phyloP scores from a whole-genome alignment of 2,329 filamentous ascomycete species.

The Akanthomyces uredinophilus region DNA sequence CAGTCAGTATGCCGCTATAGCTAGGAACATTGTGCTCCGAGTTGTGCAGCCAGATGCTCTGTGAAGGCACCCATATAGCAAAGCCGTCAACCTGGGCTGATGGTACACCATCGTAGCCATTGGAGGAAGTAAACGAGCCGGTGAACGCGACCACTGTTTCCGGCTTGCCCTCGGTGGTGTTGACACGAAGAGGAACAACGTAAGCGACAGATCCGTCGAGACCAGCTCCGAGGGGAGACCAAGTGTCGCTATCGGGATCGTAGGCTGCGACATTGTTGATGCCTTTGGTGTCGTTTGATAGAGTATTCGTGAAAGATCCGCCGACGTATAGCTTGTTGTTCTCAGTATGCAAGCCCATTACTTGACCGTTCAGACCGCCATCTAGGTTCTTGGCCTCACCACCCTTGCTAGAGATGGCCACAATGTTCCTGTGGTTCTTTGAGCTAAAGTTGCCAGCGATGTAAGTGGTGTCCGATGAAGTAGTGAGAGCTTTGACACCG shows the following conservation, averaged over 20 bases:
- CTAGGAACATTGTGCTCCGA: conserved; percentile 59
- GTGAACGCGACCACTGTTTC: conserved; percentile 76
- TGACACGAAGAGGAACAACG: conserved; percentile 73
- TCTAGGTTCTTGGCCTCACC: conserved; percentile 57
- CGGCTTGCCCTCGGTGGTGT: conserved; percentile 61
- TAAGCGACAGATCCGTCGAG: conserved; percentile 73
- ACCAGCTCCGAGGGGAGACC: conserved; percentile 77
- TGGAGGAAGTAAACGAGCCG: conserved; percentile 71
- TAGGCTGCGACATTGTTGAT: conserved; percentile 75
- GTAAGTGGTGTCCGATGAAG: conserved; percentile 60
- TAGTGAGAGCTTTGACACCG: conserved; percentile 63
- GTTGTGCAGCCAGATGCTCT: conserved; percentile 82
- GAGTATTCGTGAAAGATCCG: conserved; percentile 76
- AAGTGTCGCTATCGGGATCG: conserved; percentile 61
- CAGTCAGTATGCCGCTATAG: conserved; percentile 67
- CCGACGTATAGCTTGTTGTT: conserved; percentile 70
- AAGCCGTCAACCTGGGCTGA: conserved; percentile 66
- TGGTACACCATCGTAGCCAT: conserved; percentile 59
- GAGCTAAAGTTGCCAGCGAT: conserved; percentile 82
- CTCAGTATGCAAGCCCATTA: conserved; percentile 66
- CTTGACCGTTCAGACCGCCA: conserved; percentile 73
- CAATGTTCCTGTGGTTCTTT: conserved; percentile 65
- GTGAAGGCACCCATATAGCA: conserved; percentile 86
- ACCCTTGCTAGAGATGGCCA: conserved; percentile 59
- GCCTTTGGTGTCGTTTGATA: conserved; percentile 53